These are phyloP conservation scores for Didymella glomerata DNA, from an alignment of 2,329 filamentous ascomycete genomes.

Conservation along the genomic window DNA sequence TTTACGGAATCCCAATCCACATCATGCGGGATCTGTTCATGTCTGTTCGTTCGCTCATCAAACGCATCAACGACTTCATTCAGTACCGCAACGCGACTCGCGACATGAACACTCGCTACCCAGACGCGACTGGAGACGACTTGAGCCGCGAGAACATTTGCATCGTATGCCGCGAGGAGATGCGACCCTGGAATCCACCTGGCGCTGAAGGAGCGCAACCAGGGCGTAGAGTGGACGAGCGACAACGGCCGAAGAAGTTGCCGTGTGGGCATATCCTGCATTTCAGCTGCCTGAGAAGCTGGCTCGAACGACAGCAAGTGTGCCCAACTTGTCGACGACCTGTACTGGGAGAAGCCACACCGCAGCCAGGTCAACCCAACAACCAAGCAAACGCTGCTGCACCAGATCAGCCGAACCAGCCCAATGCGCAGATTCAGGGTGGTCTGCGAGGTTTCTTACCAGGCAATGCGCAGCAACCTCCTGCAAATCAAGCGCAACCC, in stretches of 20 bases:
- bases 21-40: conserved; percentile 96
- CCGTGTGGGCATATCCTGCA: conserved; percentile 96
- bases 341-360: conserved; percentile 64
- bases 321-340: conserved; percentile 92
- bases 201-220: conserved; percentile 50
- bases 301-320: conserved; percentile 96
- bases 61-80: conserved; percentile 85
- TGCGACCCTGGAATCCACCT: conserved; percentile 77
- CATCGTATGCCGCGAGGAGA: conserved; percentile 97
- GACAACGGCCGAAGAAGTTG: conserved; percentile 90
- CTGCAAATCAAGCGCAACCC: conserved; percentile 36
- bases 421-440: conserved; percentile 26
- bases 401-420: conserved; percentile 30
- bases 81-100: conserved; percentile 89
- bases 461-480: conserved; percentile 30
- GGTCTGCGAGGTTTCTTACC: conserved; percentile 33
- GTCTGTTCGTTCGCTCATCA: conserved; percentile 89
- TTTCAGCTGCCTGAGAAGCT: conserved; percentile 92
- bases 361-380: conserved; percentile 38
- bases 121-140: conserved; percentile 88
- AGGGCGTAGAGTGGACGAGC: conserved; percentile 71
- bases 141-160: conserved; percentile 88
- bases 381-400: conserved; percentile 38
- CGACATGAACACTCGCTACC: conserved; percentile 91
- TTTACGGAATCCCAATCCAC: conserved; percentile 95